These are phyloP conservation scores for Fragaria nilgerrensis DNA, from an alignment of 306 rosid species.

Conservation along the genomic window DNA sequence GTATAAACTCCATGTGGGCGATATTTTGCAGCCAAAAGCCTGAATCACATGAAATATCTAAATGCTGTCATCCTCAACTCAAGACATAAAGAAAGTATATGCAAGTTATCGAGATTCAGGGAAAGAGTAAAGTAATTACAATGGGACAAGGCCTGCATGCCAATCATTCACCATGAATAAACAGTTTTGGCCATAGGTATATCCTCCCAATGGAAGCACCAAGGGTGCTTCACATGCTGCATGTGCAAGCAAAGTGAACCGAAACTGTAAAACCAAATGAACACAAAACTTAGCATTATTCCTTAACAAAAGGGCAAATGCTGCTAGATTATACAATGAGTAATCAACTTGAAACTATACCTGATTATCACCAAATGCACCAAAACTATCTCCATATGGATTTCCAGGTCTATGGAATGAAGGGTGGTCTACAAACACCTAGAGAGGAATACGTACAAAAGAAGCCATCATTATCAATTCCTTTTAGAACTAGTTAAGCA, in stretches of 20 bases:
- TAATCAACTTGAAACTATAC: constrained; percentile 30
- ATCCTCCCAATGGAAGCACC: constrained; percentile 87
- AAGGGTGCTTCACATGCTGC: constrained; percentile 97
- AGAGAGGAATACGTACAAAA: constrained; percentile 23
- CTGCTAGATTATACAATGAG: constrained; percentile 14
- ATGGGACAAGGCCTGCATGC: constrained; percentile 92
- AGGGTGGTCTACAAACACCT: constrained; percentile 88
- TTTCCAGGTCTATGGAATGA: constrained; percentile 80
- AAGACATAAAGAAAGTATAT: background rate
- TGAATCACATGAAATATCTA: constrained; percentile 41
- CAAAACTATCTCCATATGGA: constrained; percentile 72
- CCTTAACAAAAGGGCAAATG: constrained; percentile 9
- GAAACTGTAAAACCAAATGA: constrained; percentile 74
- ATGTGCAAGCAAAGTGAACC: constrained; percentile 92
- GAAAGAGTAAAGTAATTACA: constrained; percentile 38
- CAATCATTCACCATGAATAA: constrained; percentile 82
- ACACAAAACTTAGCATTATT: constrained; percentile 43
- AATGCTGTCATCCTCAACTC: constrained; percentile 20
- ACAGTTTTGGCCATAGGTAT: constrained; percentile 69
- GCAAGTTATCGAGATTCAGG: background rate
- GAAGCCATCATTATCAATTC: constrained; percentile 15
- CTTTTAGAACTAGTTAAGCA: background rate
- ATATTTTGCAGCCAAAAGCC: constrained; percentile 82
- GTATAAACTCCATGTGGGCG: constrained; percentile 75
- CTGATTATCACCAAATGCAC: constrained; percentile 87